Base-by-base conservation (phyloP, 176 grass and related monocot genomes). In the Aegilops umbellulata region DNA sequence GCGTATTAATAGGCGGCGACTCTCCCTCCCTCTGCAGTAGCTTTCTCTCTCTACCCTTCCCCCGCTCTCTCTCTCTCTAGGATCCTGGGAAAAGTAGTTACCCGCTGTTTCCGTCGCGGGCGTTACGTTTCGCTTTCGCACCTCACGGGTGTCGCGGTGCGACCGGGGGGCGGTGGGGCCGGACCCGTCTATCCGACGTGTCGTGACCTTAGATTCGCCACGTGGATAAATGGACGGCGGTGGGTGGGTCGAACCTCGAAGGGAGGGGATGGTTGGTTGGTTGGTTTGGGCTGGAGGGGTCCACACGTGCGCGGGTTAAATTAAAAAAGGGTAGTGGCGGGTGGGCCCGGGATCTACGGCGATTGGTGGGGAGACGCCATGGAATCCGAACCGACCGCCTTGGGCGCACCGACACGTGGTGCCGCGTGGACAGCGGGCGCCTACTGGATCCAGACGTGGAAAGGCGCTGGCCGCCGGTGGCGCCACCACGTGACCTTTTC, bases 1-100 rank as follows among this genome's bases (percentile, higher is more conserved):
- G 23, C 24, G 63, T 87, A 90, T 92, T 94, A 90, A 94, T 94
- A 97, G 80, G 69, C 83, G 82, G 74, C 79, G 76, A 74, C 76
- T n/a, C 32, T 7, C 55, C 8, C 23, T 32, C 24, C 23, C 23
- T 70, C 76, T 39, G 4, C 0, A 46, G 42, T 25, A 53, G 49
- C 49, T 53, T 53, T 53, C 49, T 53, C 49, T 53, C 74, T 74
- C 23, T 51, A 7, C 69, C 66, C 32, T 3, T 65, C 26, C 31
- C 64, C 16, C 65, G 16, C 5, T 69, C 20, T 42, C 30, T 83
- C 36, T 73, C 77, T 41, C 78, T 65, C 77, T 74, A 63, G 60
- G 80, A 75, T 61, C 57, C 8, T 29, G 41, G 38, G 12, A 29
- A 74, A 78, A 61, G 85, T 76, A 72, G 92, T 63, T 68, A 74